Conservation (phyloP, 345 rosid genomes). For the Eutrema heterophyllum region DNA sequence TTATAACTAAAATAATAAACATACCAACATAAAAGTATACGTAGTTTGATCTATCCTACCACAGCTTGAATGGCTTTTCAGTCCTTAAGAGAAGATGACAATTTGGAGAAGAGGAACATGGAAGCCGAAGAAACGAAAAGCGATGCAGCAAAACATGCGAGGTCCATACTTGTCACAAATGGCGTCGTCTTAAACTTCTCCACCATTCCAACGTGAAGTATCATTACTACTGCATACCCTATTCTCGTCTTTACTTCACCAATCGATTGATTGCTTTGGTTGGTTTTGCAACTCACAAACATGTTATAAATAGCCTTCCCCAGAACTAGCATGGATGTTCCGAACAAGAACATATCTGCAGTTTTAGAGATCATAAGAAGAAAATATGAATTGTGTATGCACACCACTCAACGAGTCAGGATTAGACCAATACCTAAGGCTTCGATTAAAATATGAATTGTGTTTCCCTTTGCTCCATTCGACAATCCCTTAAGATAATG, state of each 20-base stretch:
- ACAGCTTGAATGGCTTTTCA: background rate
- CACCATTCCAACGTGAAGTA: constrained; percentile 66
- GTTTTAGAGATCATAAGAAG: background rate
- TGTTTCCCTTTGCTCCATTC: constrained; percentile 35
- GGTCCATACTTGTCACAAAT: constrained; percentile 46
- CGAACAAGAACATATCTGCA: constrained; percentile 67
- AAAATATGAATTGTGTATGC: background rate
- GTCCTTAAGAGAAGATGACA: constrained; percentile 17
- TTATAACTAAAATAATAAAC: no score
- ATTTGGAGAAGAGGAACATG: constrained; percentile 54
- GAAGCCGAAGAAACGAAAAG: constrained; percentile 51
- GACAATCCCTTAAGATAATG: constrained; percentile 41
- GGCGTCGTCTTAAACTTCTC: constrained; percentile 60
- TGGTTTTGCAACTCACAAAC: constrained; percentile 54
- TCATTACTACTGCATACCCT: constrained; percentile 64
- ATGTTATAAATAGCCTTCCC: constrained; percentile 56
- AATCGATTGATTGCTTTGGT: constrained; percentile 52
- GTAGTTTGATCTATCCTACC: background rate
- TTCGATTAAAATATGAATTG: constrained; percentile 49
- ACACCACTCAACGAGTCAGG: background rate
- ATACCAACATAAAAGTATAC: no score
- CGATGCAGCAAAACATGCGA: constrained; percentile 67
- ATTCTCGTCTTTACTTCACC: constrained; percentile 60
- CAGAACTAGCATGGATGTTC: constrained; percentile 57
- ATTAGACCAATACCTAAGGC: constrained; percentile 45